Conservation (phyloP, 495 filamentous ascomycete species). For the Aspergillus diversus region DNA sequence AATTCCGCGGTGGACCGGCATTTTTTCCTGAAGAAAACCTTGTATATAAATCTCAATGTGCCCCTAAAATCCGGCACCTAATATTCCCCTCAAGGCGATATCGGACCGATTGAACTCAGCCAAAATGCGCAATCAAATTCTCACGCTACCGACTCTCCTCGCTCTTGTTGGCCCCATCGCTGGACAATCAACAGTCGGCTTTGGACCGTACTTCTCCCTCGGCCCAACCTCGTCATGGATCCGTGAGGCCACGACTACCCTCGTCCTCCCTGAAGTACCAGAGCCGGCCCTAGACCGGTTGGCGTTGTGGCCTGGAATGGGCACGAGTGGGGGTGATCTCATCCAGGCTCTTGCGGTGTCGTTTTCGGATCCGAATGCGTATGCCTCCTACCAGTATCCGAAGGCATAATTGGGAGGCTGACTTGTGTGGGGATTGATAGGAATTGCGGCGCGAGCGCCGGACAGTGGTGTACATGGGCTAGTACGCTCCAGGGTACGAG, state of each 20-base stretch:
- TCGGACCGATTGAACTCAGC: neutral
- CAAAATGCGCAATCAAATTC: neutral
- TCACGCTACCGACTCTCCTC: slow-evolving; percentile 11
- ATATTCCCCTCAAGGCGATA: too few species aligned
- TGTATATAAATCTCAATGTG: neutral
- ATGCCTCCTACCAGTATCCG: neutral
- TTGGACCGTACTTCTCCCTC: slow-evolving; percentile 40
- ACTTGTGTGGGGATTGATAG: slow-evolving; percentile 15
- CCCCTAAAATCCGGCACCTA: too few species aligned
- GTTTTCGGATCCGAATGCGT: slow-evolving; percentile 33
- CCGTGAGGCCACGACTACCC: slow-evolving; percentile 38
- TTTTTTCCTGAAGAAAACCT: neutral
- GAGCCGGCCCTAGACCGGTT: slow-evolving; percentile 35
- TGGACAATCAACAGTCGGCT: slow-evolving; percentile 30
- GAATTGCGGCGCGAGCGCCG: slow-evolving; percentile 35
- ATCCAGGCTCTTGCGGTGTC: slow-evolving; percentile 43
- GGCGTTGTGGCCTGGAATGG: slow-evolving; percentile 44
- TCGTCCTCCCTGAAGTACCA: slow-evolving; percentile 35
- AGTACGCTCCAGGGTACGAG: slow-evolving; percentile 34
- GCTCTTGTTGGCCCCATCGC: slow-evolving; percentile 20
- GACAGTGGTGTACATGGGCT: slow-evolving; percentile 43
- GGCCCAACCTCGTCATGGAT: slow-evolving; percentile 40
- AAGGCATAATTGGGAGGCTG: neutral
- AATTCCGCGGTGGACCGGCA: neutral
- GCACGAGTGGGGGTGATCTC: slow-evolving; percentile 41